These are phyloP conservation scores for Candida pseudoglaebosa DNA, from an alignment of 805 yeast genomes.

Conservation along the genomic window DNA sequence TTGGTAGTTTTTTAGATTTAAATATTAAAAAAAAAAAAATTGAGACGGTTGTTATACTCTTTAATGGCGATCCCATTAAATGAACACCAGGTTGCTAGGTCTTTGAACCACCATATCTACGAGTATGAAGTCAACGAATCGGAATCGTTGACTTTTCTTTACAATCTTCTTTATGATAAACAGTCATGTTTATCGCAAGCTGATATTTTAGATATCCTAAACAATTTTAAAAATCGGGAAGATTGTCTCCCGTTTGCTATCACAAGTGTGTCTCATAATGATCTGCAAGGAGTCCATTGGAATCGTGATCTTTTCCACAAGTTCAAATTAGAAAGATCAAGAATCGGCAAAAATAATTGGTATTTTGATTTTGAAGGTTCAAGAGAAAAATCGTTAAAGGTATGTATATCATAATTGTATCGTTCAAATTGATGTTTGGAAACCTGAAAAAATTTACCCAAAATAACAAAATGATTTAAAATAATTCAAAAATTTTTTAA, in stretches of 20 bases:
- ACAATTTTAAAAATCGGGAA: slow-evolving; percentile 34
- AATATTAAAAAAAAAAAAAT: too few species aligned
- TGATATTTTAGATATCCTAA: slow-evolving; percentile 33
- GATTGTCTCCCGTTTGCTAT: slow-evolving; percentile 29
- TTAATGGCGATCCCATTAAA: slow-evolving; percentile 4
- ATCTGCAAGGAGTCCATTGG: slow-evolving; percentile 37
- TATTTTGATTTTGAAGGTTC: slow-evolving; percentile 35
- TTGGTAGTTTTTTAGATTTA: too few species aligned
- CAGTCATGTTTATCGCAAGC: slow-evolving; percentile 28
- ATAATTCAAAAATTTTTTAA: too few species aligned
- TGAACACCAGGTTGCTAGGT: slow-evolving; percentile 1
- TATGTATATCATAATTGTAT: too few species aligned
- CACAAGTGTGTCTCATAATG: slow-evolving; percentile 11
- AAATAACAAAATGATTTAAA: too few species aligned
- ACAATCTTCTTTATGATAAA: slow-evolving; percentile 36
- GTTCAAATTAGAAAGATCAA: slow-evolving; percentile 28
- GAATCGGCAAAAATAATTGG: slow-evolving; percentile 36
- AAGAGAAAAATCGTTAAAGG: slow-evolving; percentile 28
- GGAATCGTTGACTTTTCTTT: slow-evolving; percentile 37
- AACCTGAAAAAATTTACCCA: too few species aligned
- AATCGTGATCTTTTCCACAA: slow-evolving; percentile 28
- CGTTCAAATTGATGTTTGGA: too few species aligned
- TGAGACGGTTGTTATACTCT: too few species aligned
- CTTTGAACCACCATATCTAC: slow-evolving; percentile 2
- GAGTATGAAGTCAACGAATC: slow-evolving; percentile 39